Conservation (phyloP, 352 stramenopile species). For the Phytopythium litorale region DNA sequence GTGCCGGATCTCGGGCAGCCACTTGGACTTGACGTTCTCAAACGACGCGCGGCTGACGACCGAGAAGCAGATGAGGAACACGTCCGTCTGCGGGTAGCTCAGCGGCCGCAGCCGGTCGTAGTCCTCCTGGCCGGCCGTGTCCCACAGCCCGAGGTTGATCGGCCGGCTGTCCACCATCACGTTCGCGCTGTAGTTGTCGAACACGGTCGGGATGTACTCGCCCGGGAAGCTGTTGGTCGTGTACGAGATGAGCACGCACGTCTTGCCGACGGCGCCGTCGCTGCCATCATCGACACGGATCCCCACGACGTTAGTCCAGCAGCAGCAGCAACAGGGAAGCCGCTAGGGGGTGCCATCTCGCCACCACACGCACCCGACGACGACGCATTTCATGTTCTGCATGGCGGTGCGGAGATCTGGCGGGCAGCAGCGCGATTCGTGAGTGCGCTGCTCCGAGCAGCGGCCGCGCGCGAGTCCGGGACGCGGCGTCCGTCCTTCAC, state of each 20-base stretch:
- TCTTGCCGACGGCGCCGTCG: constrained; percentile 96
- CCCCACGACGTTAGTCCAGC: constrained; percentile 11
- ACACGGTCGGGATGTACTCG: constrained; percentile 96
- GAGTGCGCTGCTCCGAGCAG: background rate
- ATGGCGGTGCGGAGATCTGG: constrained; percentile 33
- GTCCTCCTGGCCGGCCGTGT: constrained; percentile 96
- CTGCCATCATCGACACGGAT: constrained; percentile 32
- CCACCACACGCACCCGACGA: constrained; percentile 75
- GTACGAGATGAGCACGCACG: constrained; percentile 96
- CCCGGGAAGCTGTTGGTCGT: constrained; percentile 96
- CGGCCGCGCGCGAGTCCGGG: background rate
- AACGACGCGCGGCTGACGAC: constrained; percentile 88
- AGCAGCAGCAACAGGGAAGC: background rate
- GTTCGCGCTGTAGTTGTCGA: constrained; percentile 93
- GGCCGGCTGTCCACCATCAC: constrained; percentile 93
- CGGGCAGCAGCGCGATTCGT: background rate
- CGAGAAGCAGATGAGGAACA: constrained; percentile 96
- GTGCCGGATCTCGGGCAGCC: constrained; percentile 88
- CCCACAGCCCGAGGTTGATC: constrained; percentile 96
- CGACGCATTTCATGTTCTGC: constrained; percentile 96
- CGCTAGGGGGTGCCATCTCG: too few species aligned
- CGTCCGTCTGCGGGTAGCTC: constrained; percentile 95
- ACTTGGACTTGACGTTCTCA: constrained; percentile 96
- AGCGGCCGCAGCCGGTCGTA: constrained; percentile 95
- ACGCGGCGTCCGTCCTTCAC: background rate